phyloP scores from a whole-genome alignment of 208 protist genomes.

The Entamoeba moshkovskii region DNA sequence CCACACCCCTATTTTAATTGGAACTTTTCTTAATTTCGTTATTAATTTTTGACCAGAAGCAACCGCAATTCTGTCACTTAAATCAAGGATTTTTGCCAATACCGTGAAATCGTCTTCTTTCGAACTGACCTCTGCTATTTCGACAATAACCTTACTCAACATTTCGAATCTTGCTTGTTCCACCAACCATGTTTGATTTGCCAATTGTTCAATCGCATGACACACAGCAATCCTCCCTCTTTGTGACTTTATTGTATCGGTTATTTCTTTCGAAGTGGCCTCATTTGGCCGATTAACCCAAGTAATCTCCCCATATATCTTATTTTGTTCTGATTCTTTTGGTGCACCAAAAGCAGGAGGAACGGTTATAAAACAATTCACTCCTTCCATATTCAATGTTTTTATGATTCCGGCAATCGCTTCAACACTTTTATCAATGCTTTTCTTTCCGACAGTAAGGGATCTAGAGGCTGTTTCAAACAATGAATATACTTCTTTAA shows the following conservation, averaged over 20 bases:
- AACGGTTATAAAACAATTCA: not conserved
- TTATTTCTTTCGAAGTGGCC: not conserved
- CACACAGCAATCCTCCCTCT: not conserved
- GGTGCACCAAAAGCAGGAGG: no score
- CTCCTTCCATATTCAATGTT: not conserved
- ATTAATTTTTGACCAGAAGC: not conserved
- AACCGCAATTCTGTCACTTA: not conserved
- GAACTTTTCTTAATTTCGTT: not conserved
- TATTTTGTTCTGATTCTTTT: not conserved
- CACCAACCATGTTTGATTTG: not conserved
- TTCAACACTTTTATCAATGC: not conserved
- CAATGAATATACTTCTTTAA: not conserved
- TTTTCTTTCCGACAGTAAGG: not conserved
- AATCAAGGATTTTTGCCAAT: not conserved
- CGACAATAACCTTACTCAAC: not conserved
- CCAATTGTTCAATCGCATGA: not conserved
- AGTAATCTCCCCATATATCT: no score
- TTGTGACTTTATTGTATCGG: not conserved
- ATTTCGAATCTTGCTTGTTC: not conserved
- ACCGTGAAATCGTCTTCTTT: not conserved
- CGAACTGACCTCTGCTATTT: not conserved
- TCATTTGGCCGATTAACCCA: not conserved
- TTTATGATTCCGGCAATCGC: not conserved
- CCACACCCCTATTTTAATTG: not conserved
- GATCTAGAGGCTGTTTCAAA: not conserved